A percentile compares a stretch with the other conserved stretches of the same genome.
phyloP scores from a whole-genome alignment of 495 filamentous ascomycete genomes.

The Penicillium riverlandense region DNA sequence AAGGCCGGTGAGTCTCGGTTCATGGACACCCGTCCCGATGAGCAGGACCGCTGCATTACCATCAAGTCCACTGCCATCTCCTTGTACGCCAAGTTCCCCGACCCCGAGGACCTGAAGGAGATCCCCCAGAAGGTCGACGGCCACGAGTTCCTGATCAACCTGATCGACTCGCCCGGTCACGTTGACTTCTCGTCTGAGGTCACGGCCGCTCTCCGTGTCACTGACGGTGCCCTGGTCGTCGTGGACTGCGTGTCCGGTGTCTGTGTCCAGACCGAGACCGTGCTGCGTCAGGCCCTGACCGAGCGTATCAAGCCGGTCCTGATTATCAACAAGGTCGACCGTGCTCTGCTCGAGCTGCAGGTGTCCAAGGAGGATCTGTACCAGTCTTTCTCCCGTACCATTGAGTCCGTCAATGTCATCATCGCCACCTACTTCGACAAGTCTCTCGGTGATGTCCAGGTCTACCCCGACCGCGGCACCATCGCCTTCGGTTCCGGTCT shows the following conservation, averaged over 20 bases:
- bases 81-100: slow-evolving; percentile 78
- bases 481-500: slow-evolving; percentile 99
- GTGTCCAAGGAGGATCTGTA: slow-evolving; percentile 98
- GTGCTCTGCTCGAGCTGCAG: slow-evolving; percentile 96
- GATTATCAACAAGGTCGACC: slow-evolving; percentile 99
- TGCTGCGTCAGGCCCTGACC: slow-evolving; percentile 96
- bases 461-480: slow-evolving; percentile 93
- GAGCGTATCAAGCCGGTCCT: slow-evolving; percentile 99
- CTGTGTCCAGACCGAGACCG: slow-evolving; percentile 98
- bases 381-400: slow-evolving; percentile 98
- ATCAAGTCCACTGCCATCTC: slow-evolving; percentile 99
- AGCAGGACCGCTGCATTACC: slow-evolving; percentile 99
- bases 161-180: slow-evolving; percentile 99
- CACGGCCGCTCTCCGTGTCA: slow-evolving; percentile 98
- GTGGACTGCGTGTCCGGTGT: slow-evolving; percentile 99
- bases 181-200: slow-evolving; percentile 99
- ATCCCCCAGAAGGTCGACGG: slow-evolving; percentile 83
- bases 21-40: slow-evolving; percentile 94
- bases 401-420: slow-evolving; percentile 99
- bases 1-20: slow-evolving; percentile 94
- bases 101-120: slow-evolving; percentile 89
- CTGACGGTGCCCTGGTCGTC: slow-evolving; percentile 97
- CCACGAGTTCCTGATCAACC: slow-evolving; percentile 98
- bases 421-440: slow-evolving; percentile 99
- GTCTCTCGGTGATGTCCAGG: slow-evolving; percentile 92